Percentiles rank a stretch among this genome's conserved stretches.
Evolutionary conservation across 2,329 filamentous ascomycete species (phyloP).

Genomic region (Ophiostoma pallidulum): DNA sequence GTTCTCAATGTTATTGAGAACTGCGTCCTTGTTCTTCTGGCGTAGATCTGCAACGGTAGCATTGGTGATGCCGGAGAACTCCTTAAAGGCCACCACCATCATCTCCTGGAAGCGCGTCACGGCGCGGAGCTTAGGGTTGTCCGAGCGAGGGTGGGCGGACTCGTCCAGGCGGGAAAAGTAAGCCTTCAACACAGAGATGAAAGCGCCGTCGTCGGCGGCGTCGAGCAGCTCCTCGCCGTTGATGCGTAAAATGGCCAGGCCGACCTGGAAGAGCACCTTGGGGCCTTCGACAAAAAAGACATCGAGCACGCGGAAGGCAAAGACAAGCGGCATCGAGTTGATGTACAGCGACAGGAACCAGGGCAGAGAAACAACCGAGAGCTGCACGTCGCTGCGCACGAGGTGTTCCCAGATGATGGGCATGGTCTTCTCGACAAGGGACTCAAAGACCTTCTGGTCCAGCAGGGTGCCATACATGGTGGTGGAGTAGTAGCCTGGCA

Average conservation of each 20-base stretch:
- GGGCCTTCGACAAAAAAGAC: constrained; percentile 98
- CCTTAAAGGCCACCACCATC: constrained; percentile 98
- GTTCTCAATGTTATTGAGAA: constrained; percentile 90
- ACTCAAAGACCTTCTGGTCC: constrained; percentile 96
- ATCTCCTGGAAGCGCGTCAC: constrained; percentile 96
- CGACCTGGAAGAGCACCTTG: constrained; percentile 94
- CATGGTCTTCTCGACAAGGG: constrained; percentile 97
- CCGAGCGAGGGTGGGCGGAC: constrained; percentile 88
- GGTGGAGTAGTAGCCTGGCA: constrained; percentile 95
- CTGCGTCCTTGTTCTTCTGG: constrained; percentile 85
- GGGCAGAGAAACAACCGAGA: constrained; percentile 91
- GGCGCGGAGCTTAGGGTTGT: constrained; percentile 86
- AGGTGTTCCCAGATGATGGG: constrained; percentile 96
- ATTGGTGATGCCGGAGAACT: constrained; percentile 93
- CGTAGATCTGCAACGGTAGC: constrained; percentile 82
- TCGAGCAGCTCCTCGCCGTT: constrained; percentile 95
- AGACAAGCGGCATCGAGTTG: constrained; percentile 98
- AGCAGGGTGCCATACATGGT: constrained; percentile 98
- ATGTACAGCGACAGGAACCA: constrained; percentile 99
- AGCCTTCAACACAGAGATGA: constrained; percentile 89
- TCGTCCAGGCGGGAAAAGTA: constrained; percentile 93
- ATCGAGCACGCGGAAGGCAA: constrained; percentile 91
- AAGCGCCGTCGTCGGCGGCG: constrained; percentile 86
- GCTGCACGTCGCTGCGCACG: constrained; percentile 91
- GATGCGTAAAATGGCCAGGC: constrained; percentile 89